Base-by-base conservation (phyloP, 2,329 filamentous ascomycete genomes). In the Pseudogymnoascus sp. region DNA sequence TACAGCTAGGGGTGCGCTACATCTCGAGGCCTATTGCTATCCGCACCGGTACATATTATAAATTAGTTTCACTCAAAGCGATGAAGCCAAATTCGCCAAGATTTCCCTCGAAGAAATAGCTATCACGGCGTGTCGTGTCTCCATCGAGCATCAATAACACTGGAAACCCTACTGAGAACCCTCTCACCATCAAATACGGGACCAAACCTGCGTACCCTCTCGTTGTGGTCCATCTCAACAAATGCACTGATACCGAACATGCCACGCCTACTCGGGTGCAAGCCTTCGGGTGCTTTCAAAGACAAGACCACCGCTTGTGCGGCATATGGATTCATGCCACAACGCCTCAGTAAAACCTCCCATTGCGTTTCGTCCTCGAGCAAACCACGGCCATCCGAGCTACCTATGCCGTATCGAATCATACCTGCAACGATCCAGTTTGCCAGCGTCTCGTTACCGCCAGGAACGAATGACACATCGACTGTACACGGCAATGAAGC, bases 301-400 rank as follows among this genome's bases (percentile, higher is more conserved):
- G 73, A 72, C 0, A 75, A 76, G 35, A 90, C 74, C 1, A 91
- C 77, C 8, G 79, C 77, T 71, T 91, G 88, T 2, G 89, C 89
- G 2, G 88, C 88, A 71, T 85, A 91, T 0, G 83, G 81, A 72
- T 93, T 92, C 71, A 91, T 73, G 0, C 89, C 89, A 1, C 81
- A 80, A 24, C 79, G 77, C 13, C 88, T 79, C 24, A 93, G 76
- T 65, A 89, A 88, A 8, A 84, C 53, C 72, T 92, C 89, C 86
- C 86, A 89, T 35, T 77, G 72, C 0, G 86, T 86, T 73, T 90
- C 87, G 0, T 84, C 81, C 14, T 82, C 74, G 6, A 82, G 69
- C 31, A 85, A 71, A 31, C 69, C 73, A 62, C 68, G 64, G n/a
- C 40, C 59, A 38, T 4, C 21, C 2, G 50, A 24, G 62, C 29